Evolutionary conservation across 2,329 filamentous ascomycete species (phyloP).

Genomic region (Neurospora crassa): DNA sequence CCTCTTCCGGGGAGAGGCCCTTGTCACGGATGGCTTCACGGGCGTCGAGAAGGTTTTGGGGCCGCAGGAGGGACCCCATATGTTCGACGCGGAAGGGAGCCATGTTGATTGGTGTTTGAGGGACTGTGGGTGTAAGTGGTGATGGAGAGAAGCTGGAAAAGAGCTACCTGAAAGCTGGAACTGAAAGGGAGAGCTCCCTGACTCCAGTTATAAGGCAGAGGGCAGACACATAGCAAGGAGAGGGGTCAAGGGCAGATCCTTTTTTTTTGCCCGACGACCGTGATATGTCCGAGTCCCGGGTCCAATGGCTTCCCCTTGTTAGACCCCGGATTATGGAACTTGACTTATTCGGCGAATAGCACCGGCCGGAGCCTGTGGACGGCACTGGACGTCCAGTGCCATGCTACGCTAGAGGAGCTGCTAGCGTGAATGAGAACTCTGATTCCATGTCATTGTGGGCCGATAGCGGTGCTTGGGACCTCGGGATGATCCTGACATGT

Average conservation of each 20-base stretch:
- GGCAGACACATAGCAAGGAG: neutral
- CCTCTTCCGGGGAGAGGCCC: slow-evolving; percentile 41
- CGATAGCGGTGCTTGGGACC: neutral
- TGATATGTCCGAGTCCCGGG: neutral
- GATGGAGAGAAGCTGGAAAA: neutral
- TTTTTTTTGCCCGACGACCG: neutral
- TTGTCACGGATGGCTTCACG: slow-evolving; percentile 52
- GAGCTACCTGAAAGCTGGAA: neutral
- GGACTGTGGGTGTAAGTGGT: neutral
- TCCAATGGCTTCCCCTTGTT: neutral
- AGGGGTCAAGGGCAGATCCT: neutral
- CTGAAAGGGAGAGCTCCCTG: neutral
- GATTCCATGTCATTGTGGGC: neutral
- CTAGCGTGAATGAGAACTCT: neutral
- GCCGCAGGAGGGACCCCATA: slow-evolving; percentile 27
- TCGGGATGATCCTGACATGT: neutral
- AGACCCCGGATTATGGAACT: neutral
- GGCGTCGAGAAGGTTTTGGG: slow-evolving; percentile 29
- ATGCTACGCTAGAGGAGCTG: neutral
- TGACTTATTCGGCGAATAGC: neutral
- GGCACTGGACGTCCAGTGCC: neutral
- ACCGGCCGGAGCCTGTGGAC: neutral
- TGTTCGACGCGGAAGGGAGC: slow-evolving; percentile 28
- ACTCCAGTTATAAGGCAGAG: neutral
- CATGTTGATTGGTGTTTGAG: slow-evolving; percentile 12